Evolutionary conservation across 495 filamentous ascomycete species (phyloP).

Genomic region (Tirmania nivea): DNA sequence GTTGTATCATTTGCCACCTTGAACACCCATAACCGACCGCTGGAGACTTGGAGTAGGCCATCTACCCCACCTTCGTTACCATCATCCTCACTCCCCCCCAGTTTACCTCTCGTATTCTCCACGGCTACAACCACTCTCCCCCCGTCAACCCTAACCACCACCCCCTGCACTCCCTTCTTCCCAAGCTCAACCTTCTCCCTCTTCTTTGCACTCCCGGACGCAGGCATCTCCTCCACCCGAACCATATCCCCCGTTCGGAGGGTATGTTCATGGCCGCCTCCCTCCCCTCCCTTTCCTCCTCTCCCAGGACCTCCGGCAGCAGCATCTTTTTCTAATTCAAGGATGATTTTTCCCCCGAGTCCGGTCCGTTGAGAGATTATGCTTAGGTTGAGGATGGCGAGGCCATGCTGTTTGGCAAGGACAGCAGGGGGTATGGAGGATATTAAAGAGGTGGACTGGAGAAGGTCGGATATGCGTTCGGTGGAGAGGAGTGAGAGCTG

Average conservation of each 20-base stretch:
- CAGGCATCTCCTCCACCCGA: conserved; percentile 49
- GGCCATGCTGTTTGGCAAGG: conserved; percentile 54
- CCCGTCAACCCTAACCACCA: conserved; percentile 47
- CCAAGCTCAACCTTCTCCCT: conserved; percentile 44
- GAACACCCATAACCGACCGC: conserved; percentile 37
- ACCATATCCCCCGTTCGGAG: conserved; percentile 78
- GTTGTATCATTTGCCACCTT: conserved; percentile 94
- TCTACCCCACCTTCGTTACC: conserved; percentile 27
- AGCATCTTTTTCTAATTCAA: conserved; percentile 56
- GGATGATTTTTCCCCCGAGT: conserved; percentile 63
- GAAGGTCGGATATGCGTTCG: conserved; percentile 62
- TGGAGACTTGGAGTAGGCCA: conserved; percentile 19
- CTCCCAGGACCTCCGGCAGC: conserved; percentile 29
- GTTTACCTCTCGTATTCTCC: conserved; percentile 33
- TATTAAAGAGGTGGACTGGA: conserved; percentile 48
- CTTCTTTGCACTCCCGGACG: conserved; percentile 41
- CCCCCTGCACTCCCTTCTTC: conserved; percentile 48
- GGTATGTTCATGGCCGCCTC: conserved; percentile 54
- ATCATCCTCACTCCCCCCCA: conserved; percentile 31
- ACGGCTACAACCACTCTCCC: conserved; percentile 41
- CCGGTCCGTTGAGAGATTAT: conserved; percentile 72
- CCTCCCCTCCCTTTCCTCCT: conserved; percentile 12
- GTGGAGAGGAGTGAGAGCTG: conserved; percentile 56
- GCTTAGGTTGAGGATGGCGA: conserved; percentile 63
- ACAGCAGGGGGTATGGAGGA: conserved; percentile 45